phyloP scores from a whole-genome alignment of 495 filamentous ascomycete species.

The Hypoxylon subgilvum region DNA sequence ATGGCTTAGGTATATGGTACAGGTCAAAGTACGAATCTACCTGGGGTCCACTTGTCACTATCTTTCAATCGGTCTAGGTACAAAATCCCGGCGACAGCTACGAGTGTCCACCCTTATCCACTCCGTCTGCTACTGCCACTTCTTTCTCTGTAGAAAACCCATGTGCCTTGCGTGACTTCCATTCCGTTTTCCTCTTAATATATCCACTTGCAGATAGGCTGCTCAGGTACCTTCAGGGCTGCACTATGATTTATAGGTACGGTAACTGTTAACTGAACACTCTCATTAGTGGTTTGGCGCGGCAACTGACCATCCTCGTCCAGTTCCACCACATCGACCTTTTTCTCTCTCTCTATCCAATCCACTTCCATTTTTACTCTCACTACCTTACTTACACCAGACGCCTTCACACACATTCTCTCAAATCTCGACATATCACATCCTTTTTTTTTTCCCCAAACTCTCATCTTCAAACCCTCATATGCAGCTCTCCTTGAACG shows the following conservation, averaged over 20 bases:
- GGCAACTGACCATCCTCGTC: conserved; percentile 30
- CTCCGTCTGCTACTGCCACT: conserved; percentile 9
- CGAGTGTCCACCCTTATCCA: conserved; percentile 25
- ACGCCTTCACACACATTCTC: conserved; percentile 4
- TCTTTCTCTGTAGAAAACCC: conserved; percentile 9
- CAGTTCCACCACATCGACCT: conserved; percentile 29
- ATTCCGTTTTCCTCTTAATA: conserved; percentile 14
- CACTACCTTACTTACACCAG: conserved; percentile 15
- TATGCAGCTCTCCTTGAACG: conserved; percentile 7
- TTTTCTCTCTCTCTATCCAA: conserved; percentile 27
- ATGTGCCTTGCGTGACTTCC: conserved; percentile 15
- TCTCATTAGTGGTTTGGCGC: neutral
- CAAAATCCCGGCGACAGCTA: conserved; percentile 35
- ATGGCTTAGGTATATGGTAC: conserved; percentile 1
- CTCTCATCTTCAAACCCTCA: conserved; percentile 11
- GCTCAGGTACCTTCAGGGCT: neutral
- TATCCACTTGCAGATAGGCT: too few species aligned
- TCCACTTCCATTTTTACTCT: conserved; percentile 10
- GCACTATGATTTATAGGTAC: too few species aligned
- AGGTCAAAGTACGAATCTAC: neutral
- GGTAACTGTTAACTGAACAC: conserved; percentile 5
- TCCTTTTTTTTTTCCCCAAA: neutral
- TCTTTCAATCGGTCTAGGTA: conserved; percentile 23
- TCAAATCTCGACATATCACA: conserved; percentile 19
- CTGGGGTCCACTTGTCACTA: too few species aligned